Percentiles rank a stretch among this genome's conserved stretches.
Evolutionary conservation across 1,139 yeast species (phyloP).

Genomic region (Kodamaea ohmeri): DNA sequence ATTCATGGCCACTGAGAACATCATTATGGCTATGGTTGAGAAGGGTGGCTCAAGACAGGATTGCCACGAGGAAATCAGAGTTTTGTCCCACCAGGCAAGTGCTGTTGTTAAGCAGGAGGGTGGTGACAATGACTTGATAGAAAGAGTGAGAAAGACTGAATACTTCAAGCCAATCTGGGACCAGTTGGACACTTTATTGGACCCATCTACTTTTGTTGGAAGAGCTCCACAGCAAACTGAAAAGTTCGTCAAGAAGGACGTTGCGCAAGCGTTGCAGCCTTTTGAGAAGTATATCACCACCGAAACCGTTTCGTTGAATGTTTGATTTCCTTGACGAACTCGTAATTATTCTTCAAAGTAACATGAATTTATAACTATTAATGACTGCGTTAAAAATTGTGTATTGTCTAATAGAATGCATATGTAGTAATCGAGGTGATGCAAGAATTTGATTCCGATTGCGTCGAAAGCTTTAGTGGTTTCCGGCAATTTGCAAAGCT

Average conservation of each 20-base stretch:
- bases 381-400: not conserved
- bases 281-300: constrained; percentile 57
- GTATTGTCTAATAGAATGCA: no score
- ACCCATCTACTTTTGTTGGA: constrained; percentile 94
- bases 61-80: constrained; percentile 97
- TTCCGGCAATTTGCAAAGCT: no score
- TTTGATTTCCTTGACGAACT: constrained; percentile 18
- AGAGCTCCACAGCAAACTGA: constrained; percentile 98
- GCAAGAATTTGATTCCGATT: no score
- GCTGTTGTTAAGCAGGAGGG: constrained; percentile 98
- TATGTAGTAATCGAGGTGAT: no score
- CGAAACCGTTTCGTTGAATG: constrained; percentile 57
- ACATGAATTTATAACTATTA: not conserved
- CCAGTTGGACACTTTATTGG: constrained; percentile 75
- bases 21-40: constrained; percentile 99
- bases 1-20: constrained; percentile 99
- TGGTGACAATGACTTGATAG: constrained; percentile 95
- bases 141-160: constrained; percentile 72
- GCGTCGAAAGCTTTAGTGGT: no score
- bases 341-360: not conserved
- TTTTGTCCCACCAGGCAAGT: constrained; percentile 94
- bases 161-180: constrained; percentile 90
- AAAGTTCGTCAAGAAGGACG: constrained; percentile 83
- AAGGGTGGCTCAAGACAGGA: constrained; percentile 98
- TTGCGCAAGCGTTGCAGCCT: constrained; percentile 76